Conservation (phyloP, 768 basidiomycete species). For the Termitomyces sp. region DNA sequence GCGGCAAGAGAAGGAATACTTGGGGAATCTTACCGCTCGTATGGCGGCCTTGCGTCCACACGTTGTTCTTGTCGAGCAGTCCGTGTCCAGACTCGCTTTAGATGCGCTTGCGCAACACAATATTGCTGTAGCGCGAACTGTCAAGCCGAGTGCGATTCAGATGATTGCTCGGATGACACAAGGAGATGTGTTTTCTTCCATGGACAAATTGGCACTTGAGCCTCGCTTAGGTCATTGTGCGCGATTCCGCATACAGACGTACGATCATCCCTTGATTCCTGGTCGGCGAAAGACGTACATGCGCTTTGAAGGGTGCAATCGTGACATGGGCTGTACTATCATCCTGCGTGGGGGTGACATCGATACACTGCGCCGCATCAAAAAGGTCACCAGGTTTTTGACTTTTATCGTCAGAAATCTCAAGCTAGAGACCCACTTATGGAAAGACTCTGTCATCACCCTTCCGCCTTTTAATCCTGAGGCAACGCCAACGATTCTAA, state of each 20-base stretch:
- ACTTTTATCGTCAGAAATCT: slow-evolving; percentile 90
- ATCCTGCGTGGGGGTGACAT: slow-evolving; percentile 85
- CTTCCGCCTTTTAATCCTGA: slow-evolving; percentile 62
- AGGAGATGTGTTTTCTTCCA: slow-evolving; percentile 91
- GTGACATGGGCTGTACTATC: slow-evolving; percentile 93
- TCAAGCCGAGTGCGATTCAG: slow-evolving; percentile 84
- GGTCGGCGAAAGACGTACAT: slow-evolving; percentile 93
- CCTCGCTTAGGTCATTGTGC: slow-evolving; percentile 87
- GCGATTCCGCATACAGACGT: slow-evolving; percentile 86
- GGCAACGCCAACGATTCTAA: slow-evolving; percentile 52
- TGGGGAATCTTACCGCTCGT: slow-evolving; percentile 81
- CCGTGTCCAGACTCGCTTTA: slow-evolving; percentile 86
- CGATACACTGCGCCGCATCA: slow-evolving; percentile 77
- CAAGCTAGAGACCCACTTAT: slow-evolving; percentile 91
- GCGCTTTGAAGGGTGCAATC: slow-evolving; percentile 95
- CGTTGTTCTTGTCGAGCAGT: slow-evolving; percentile 87
- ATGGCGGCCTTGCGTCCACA: slow-evolving; percentile 92
- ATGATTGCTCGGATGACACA: slow-evolving; percentile 93
- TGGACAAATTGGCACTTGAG: slow-evolving; percentile 89
- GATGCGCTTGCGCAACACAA: slow-evolving; percentile 82
- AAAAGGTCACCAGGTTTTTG: slow-evolving; percentile 90
- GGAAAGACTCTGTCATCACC: slow-evolving; percentile 85
- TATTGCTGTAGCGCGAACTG: slow-evolving; percentile 86
- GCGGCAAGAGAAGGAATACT: slow-evolving; percentile 90
- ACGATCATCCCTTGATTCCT: slow-evolving; percentile 92